These are phyloP conservation scores for Corymbia citriodora DNA, from an alignment of 441 rosid genomes.

Conservation along the genomic window DNA sequence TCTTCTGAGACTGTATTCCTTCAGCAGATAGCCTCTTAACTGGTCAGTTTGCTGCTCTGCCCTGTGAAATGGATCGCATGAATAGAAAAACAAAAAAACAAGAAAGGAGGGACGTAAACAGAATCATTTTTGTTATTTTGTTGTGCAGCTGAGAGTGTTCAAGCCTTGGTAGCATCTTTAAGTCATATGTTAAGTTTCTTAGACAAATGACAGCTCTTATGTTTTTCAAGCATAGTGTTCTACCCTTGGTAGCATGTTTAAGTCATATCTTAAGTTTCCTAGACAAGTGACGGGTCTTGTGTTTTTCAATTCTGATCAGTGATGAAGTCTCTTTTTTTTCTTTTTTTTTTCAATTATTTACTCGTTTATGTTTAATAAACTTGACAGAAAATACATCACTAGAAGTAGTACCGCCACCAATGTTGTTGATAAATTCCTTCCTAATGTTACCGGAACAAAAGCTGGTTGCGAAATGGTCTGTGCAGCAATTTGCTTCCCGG, in stretches of 20 bases:
- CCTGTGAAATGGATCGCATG: neutral
- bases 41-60: neutral
- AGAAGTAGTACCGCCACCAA: neutral
- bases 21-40: neutral
- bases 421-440: neutral
- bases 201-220: neutral
- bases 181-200: neutral
- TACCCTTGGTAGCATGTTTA: neutral
- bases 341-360: no score
- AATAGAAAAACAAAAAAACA: no score
- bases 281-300: neutral
- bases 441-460: neutral
- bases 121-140: neutral
- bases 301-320: neutral
- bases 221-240: neutral
- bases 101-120: no score
- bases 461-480: neutral
- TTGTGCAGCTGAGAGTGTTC: neutral
- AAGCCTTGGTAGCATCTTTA: neutral
- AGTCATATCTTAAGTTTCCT: neutral
- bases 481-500: neutral
- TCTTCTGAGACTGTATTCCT: neutral
- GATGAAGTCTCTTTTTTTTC: neutral
- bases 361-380: neutral
- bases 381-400: neutral